Conservation (phyloP, 2,329 filamentous ascomycete species). For the Colletotrichum orbiculare region DNA sequence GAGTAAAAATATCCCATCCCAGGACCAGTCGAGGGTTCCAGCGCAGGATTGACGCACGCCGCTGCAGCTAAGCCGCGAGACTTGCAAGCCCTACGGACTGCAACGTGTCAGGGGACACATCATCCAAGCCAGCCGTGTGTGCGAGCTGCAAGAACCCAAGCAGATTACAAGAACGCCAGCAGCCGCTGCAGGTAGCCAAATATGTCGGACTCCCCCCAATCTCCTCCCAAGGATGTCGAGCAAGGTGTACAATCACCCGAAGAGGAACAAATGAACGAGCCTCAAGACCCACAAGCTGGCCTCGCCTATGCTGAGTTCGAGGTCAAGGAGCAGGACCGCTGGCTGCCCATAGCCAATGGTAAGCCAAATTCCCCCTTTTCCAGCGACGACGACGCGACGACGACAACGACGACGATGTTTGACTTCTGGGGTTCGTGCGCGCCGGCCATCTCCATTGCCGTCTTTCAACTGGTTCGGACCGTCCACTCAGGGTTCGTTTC, state of each 20-base stretch:
- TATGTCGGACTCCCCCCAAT: constrained; percentile 91
- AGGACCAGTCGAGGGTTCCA: constrained; percentile 28
- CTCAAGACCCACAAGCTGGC: constrained; percentile 81
- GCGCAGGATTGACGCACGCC: constrained; percentile 64
- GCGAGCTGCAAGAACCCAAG: constrained; percentile 64
- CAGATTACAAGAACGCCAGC: constrained; percentile 70
- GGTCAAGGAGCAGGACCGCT: constrained; percentile 99
- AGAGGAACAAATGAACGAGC: constrained; percentile 94
- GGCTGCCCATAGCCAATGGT: constrained; percentile 99
- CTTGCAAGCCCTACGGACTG: constrained; percentile 66
- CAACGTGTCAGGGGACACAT: constrained; percentile 74
- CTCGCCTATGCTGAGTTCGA: constrained; percentile 88
- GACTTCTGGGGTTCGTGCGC: constrained; percentile 61
- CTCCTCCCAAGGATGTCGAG: constrained; percentile 95
- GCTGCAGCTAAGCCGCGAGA: constrained; percentile 65
- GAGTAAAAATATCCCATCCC: constrained; percentile 44
- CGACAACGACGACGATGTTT: constrained; percentile 44
- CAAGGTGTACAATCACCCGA: constrained; percentile 92
- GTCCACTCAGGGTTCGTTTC: constrained; percentile 11
- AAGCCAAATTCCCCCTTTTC: constrained; percentile 63
- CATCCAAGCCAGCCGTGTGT: constrained; percentile 65
- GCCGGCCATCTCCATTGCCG: constrained; percentile 10
- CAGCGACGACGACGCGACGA: constrained; percentile 16
- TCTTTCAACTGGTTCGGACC: constrained; percentile 4
- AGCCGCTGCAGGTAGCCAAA: constrained; percentile 78